These are phyloP conservation scores for Laburnicola sp. DNA, from an alignment of 2,329 filamentous ascomycete genomes.

Conservation along the genomic window DNA sequence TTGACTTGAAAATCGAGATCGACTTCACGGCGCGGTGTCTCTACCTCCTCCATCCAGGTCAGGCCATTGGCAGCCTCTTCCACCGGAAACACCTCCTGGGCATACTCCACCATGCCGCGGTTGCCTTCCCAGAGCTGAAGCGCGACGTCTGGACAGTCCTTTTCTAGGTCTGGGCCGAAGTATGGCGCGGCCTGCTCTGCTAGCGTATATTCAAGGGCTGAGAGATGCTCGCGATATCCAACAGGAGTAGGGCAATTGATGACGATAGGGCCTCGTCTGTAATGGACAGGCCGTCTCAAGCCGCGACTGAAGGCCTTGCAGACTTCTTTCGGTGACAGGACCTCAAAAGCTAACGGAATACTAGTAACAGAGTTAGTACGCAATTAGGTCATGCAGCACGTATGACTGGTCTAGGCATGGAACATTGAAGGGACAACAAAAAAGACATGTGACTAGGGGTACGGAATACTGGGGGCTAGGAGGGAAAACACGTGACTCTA, in stretches of 20 bases:
- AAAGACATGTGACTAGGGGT: constrained; percentile 7
- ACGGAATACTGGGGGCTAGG: constrained; percentile 15
- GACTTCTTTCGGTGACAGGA: constrained; percentile 79
- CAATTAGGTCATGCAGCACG: constrained; percentile 20
- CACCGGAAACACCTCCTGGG: constrained; percentile 87
- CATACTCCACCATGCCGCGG: constrained; percentile 89
- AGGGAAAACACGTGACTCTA: constrained; percentile 17
- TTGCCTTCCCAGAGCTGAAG: constrained; percentile 89
- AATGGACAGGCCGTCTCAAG: constrained; percentile 75
- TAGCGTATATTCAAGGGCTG: constrained; percentile 64
- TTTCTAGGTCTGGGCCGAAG: constrained; percentile 63
- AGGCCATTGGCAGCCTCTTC: constrained; percentile 94
- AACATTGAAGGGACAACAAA: not conserved
- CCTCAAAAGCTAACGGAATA: constrained; percentile 88
- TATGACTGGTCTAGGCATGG: not conserved
- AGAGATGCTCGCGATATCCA: constrained; percentile 86
- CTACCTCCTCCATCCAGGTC: constrained; percentile 78
- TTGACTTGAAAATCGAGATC: constrained; percentile 44
- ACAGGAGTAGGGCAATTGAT: constrained; percentile 82
- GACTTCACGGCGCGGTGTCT: constrained; percentile 41
- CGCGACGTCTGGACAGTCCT: constrained; percentile 70
- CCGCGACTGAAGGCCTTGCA: constrained; percentile 80
- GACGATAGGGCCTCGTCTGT: constrained; percentile 77
- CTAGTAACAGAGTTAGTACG: constrained; percentile 50
- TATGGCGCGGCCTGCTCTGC: constrained; percentile 63